A percentile compares a stretch with the other conserved stretches of the same genome.
Evolutionary conservation across 257 asterid species (phyloP).

Genomic region (Verbascum thapsus): DNA sequence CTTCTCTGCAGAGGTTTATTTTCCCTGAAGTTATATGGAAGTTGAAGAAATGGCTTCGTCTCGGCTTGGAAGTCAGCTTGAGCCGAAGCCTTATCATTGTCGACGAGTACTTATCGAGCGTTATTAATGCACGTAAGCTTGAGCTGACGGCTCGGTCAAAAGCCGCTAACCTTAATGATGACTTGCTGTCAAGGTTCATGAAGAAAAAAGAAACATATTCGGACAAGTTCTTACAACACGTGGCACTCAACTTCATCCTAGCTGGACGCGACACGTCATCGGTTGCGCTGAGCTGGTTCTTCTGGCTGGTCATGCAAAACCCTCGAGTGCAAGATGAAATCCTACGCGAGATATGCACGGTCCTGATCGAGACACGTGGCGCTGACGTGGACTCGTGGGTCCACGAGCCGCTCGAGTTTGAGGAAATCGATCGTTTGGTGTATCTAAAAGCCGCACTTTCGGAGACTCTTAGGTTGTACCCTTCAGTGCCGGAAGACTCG

Average conservation of each 20-base stretch:
- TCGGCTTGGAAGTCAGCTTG: conserved; percentile 83
- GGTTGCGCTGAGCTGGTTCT: conserved; percentile 91
- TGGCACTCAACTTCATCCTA: conserved; percentile 91
- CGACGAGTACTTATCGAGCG: conserved; percentile 64
- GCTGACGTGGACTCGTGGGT: conserved; percentile 48
- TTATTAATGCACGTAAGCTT: conserved; percentile 65
- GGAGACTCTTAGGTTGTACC: conserved; percentile 80
- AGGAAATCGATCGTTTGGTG: conserved; percentile 71
- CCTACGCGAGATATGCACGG: conserved; percentile 58
- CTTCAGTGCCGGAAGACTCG: conserved; percentile 92
- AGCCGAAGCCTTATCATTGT: conserved; percentile 70
- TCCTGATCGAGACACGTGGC: conserved; percentile 73
- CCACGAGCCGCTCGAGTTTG: conserved; percentile 60
- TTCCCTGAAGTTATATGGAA: conserved; percentile 81
- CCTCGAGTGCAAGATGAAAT: conserved; percentile 64
- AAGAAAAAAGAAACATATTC: conserved; percentile 79
- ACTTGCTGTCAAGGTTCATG: conserved; percentile 85
- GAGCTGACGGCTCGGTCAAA: conserved; percentile 63
- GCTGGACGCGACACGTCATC: conserved; percentile 98
- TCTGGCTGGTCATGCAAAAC: conserved; percentile 74
- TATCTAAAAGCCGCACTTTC: conserved; percentile 80
- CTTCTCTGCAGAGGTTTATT: conserved; percentile 77
- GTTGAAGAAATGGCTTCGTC: conserved; percentile 83
- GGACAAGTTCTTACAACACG: conserved; percentile 69
- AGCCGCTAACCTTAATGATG: conserved; percentile 63